Evolutionary conservation across 78 protist genomes (phyloP), one percentile per base, ranked within the genome.

Genomic region (Mantamonas sphyraenae): DNA sequence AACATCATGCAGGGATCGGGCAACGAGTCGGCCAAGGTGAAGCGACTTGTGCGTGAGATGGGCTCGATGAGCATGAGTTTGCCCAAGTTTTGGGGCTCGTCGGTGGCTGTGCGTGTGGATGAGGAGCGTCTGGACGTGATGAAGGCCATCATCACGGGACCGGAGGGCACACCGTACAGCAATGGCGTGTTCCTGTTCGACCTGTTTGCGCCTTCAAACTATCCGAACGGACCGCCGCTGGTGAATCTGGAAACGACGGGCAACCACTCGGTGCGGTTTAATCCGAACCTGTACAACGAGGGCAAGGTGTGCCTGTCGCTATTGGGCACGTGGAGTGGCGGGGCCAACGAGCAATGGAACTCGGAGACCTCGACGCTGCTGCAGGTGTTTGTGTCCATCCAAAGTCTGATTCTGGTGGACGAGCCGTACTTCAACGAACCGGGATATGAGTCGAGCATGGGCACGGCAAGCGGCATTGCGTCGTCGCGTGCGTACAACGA

Each of bases 351-450:
- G 60, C 66, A n/a, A 19, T 87, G 90, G 93, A 73, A 84, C 61
- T 51, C 84, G 17, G 60, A 55, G 28, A 74, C 87, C 2, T 74
- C 86, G 9, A 90, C 88, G 26, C 71, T 87, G 9, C 69, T 84
- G 0, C 92, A 82, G 59, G 91, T 81, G 31, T 31, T 71, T 30
- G 79, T 86, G 38, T 84, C 90, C 22, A 87, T 90, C 22, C 95
- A 88, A 58, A 72, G 88, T 16, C 65, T 85, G 43, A 85, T 88
- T 22, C 22, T 90, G 7, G 88, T 78, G 16, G 69, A 74, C 5
- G 76, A 75, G n/a, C 90, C 92, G 0, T 87, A 68, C 80, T 84
- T 74, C 80, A 90, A 88, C 69, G 94, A 90, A 80, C 92, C 94
- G 8, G 94, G 91, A 5, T 84, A 38, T n/a, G n/a, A n/a, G n/a